phyloP scores from a whole-genome alignment of 2,329 filamentous ascomycete genomes.

The Phoma sp. region DNA sequence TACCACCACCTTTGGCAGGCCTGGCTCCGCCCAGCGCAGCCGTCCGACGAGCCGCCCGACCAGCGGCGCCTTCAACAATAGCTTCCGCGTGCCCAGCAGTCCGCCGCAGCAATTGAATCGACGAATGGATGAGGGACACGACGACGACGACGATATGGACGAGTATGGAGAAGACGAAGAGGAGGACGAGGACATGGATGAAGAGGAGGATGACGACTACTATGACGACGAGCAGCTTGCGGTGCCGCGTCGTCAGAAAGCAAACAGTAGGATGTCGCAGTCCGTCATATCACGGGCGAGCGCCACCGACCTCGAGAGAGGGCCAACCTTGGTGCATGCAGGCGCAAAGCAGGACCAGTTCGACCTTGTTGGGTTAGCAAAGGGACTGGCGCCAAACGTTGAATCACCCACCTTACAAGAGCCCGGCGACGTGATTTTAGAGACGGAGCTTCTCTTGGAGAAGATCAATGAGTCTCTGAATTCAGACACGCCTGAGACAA shows the following conservation, averaged over 20 bases:
- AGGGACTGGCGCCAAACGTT: conserved; percentile 66
- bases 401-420: conserved; percentile 69
- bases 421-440: conserved; percentile 71
- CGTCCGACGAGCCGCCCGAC: conserved; percentile 32
- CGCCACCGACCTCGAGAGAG: conserved; percentile 28
- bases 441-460: conserved; percentile 73
- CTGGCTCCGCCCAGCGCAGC: conserved; percentile 35
- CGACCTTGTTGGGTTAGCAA: conserved; percentile 73
- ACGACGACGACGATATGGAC: conserved; percentile 37
- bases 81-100: conserved; percentile 46
- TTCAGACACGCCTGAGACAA: conserved; percentile 39
- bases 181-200: conserved; percentile 50
- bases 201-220: conserved; percentile 49
- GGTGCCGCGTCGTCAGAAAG: conserved; percentile 36
- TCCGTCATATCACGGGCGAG: conserved; percentile 48
- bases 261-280: conserved; percentile 36
- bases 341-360: conserved; percentile 58
- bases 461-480: conserved; percentile 43
- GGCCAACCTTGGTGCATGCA: conserved; percentile 32
- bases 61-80: conserved; percentile 31
- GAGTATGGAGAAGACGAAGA: conserved; percentile 43
- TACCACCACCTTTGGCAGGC: conserved; percentile 37
- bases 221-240: conserved; percentile 54
- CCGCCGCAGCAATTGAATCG: conserved; percentile 30
- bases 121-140: conserved; percentile 47